These are phyloP conservation scores for Cubamyces sp. DNA, from an alignment of 768 basidiomycete genomes.

Conservation along the genomic window DNA sequence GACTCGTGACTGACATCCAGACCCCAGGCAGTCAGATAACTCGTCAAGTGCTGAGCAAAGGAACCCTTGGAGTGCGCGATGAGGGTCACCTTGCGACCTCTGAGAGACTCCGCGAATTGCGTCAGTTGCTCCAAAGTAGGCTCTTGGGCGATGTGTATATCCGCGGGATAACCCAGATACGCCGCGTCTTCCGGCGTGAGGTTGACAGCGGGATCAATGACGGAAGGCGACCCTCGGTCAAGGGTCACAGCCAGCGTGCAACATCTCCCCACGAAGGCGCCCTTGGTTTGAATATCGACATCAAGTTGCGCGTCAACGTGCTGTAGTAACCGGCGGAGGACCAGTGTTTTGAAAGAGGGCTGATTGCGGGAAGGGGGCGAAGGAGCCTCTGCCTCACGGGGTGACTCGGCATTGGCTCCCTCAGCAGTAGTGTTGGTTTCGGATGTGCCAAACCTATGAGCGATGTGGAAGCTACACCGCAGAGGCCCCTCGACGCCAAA, in stretches of 20 bases:
- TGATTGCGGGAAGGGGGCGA: slow-evolving; percentile 37
- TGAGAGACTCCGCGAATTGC: slow-evolving; percentile 78
- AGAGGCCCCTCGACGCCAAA: slow-evolving; percentile 43
- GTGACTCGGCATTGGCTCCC: neutral
- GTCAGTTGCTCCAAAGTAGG: slow-evolving; percentile 80
- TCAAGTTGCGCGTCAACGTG: slow-evolving; percentile 56
- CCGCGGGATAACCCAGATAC: slow-evolving; percentile 46
- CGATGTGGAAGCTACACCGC: slow-evolving; percentile 60
- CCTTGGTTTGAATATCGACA: slow-evolving; percentile 48
- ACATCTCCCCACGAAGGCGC: slow-evolving; percentile 50
- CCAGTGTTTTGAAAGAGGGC: slow-evolving; percentile 51
- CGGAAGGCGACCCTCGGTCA: slow-evolving; percentile 57
- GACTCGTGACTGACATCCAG: slow-evolving; percentile 88
- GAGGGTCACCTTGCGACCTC: slow-evolving; percentile 80
- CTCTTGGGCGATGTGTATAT: slow-evolving; percentile 61
- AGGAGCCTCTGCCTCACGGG: neutral
- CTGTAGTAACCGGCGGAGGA: slow-evolving; percentile 63
- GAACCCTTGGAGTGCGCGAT: slow-evolving; percentile 86
- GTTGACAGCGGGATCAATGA: slow-evolving; percentile 42
- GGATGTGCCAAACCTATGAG: slow-evolving; percentile 46
- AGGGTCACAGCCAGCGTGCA: slow-evolving; percentile 71
- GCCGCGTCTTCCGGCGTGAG: slow-evolving; percentile 52
- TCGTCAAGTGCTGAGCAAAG: slow-evolving; percentile 92
- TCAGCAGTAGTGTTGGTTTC: slow-evolving; percentile 2
- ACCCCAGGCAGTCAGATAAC: slow-evolving; percentile 93